Conservation (phyloP, 306 rosid species). For the Cicer chorassanicum region DNA sequence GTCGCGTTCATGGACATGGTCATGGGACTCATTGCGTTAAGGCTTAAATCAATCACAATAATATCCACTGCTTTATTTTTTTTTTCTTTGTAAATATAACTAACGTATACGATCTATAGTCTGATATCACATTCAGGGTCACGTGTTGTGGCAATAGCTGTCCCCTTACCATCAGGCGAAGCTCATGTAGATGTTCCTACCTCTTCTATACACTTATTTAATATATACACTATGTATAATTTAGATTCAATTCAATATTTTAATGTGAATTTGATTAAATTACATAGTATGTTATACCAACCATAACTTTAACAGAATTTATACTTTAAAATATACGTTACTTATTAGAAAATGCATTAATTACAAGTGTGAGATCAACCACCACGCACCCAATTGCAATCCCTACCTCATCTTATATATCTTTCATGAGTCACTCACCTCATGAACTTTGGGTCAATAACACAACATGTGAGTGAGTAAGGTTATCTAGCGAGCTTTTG, state of each 20-base stretch:
- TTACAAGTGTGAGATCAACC: conserved; percentile 13
- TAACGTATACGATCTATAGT: no score
- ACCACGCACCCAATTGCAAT: conserved; percentile 8
- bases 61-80: neutral
- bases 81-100: neutral
- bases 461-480: conserved; percentile 11
- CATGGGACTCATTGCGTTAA: conserved; percentile 31
- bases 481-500: neutral
- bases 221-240: neutral
- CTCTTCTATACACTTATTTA: conserved; percentile 16
- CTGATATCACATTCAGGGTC: conserved; percentile 41
- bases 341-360: no score
- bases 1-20: conserved; percentile 2
- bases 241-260: no score
- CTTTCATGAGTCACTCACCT: neutral
- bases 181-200: conserved; percentile 49
- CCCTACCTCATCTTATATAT: no score
- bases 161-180: conserved; percentile 52
- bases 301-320: no score
- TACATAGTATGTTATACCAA: no score
- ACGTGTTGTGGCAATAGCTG: conserved; percentile 49
- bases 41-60: conserved; percentile 32
- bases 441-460: neutral
- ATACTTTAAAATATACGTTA: no score
- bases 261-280: no score